phyloP scores from a whole-genome alignment of 179 eudicot species.

The Sideroxylon spinosum region DNA sequence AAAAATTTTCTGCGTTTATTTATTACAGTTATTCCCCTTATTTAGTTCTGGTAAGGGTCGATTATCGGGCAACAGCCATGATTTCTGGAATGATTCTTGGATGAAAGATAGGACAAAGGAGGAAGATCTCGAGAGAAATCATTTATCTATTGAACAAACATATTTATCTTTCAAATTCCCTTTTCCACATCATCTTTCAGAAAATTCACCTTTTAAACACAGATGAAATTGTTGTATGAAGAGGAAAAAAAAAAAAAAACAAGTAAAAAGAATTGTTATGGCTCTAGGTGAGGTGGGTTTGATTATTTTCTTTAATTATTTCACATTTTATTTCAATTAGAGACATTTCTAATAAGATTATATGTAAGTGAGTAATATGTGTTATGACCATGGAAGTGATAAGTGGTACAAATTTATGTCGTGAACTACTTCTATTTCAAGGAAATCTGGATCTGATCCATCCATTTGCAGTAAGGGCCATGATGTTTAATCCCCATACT shows the following conservation, averaged over 20 bases:
- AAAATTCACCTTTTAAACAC: slow-evolving; percentile 48
- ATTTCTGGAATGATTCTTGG: slow-evolving; percentile 68
- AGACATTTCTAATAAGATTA: slow-evolving; percentile 1
- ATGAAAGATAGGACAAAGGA: slow-evolving; percentile 75
- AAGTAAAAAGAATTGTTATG: slow-evolving; percentile 65
- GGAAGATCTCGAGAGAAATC: slow-evolving; percentile 48
- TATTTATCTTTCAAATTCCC: slow-evolving; percentile 39
- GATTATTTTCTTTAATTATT: background rate
- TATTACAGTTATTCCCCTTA: too few relatives aligned
- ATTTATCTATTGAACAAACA: slow-evolving; percentile 43
- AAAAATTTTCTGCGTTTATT: too few relatives aligned
- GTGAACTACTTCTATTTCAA: slow-evolving; percentile 24
- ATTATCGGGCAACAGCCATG: slow-evolving; percentile 45
- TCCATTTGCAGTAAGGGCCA: slow-evolving; percentile 63
- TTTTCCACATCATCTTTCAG: slow-evolving; percentile 37
- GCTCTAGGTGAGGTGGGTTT: slow-evolving; percentile 52
- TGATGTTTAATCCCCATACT: slow-evolving; percentile 84
- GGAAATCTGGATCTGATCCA: slow-evolving; percentile 67
- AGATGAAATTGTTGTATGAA: slow-evolving; percentile 96
- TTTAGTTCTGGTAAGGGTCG: slow-evolving; percentile 50
- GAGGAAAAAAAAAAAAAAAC: too few relatives aligned
- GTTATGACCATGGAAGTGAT: background rate
- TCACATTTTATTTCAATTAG: background rate
- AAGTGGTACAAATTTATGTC: slow-evolving; percentile 15
- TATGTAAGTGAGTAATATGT: background rate